These are phyloP conservation scores for Trichoderma brevicompactum DNA, from an alignment of 2,329 filamentous ascomycete genomes.

Conservation along the genomic window DNA sequence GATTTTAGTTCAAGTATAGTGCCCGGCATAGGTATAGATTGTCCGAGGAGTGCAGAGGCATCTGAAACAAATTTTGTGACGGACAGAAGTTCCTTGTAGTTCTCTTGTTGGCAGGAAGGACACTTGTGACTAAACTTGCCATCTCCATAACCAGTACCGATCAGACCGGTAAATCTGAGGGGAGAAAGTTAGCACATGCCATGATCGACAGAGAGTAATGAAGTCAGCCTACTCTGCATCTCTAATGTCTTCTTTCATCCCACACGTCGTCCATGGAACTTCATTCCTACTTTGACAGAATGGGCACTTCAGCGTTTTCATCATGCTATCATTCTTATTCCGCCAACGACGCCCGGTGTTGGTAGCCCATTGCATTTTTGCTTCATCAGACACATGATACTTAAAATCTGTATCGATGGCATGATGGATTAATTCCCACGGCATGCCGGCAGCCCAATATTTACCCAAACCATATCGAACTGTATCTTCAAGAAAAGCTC, in stretches of 20 bases:
- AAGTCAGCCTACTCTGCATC: not conserved
- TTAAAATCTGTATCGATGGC: slow-evolving; percentile 64
- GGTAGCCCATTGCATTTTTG: slow-evolving; percentile 52
- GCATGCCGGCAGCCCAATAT: slow-evolving; percentile 66
- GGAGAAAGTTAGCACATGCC: not conserved
- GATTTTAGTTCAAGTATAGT: slow-evolving; percentile 61
- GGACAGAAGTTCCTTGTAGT: slow-evolving; percentile 64
- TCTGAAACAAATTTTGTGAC: slow-evolving; percentile 61
- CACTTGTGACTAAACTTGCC: slow-evolving; percentile 57
- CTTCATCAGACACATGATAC: slow-evolving; percentile 54
- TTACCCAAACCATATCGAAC: slow-evolving; percentile 59
- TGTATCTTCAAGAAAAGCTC: slow-evolving; percentile 74
- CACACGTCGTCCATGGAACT: slow-evolving; percentile 65
- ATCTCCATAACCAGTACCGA: slow-evolving; percentile 64
- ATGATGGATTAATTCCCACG: slow-evolving; percentile 63
- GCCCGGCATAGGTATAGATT: slow-evolving; percentile 63
- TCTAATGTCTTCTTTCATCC: slow-evolving; percentile 37
- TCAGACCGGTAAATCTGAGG: slow-evolving; percentile 16
- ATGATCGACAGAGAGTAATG: not conserved
- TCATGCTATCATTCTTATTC: slow-evolving; percentile 55
- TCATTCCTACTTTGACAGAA: slow-evolving; percentile 49
- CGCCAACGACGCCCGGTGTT: slow-evolving; percentile 61
- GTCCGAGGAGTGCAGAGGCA: slow-evolving; percentile 25
- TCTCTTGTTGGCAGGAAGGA: slow-evolving; percentile 50
- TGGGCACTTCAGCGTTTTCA: slow-evolving; percentile 60